Percentiles rank a stretch among this genome's conserved stretches.
phyloP scores from a whole-genome alignment of 2,329 filamentous ascomycete species.

The Berkeleyomyces rouxiae region DNA sequence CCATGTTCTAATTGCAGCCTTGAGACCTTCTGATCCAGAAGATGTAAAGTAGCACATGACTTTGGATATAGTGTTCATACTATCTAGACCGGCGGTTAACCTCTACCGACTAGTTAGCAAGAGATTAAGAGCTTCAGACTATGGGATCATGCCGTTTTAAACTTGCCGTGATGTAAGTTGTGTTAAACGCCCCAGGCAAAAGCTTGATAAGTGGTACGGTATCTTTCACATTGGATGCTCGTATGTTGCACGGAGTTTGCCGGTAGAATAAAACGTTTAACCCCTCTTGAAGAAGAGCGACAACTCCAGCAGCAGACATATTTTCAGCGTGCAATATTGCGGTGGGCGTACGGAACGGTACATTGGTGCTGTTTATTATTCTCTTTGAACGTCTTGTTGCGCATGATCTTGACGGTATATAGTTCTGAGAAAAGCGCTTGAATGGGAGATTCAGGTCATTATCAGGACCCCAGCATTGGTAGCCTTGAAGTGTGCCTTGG shows the following conservation, averaged over 20 bases:
- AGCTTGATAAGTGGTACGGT: constrained; percentile 7
- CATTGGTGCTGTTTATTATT: neutral
- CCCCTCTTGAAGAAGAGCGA: constrained; percentile 1
- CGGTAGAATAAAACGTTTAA: constrained; percentile 5
- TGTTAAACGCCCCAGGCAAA: constrained; percentile 11
- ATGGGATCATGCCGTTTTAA: neutral
- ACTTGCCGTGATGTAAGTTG: constrained; percentile 8
- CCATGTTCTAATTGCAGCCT: constrained; percentile 4
- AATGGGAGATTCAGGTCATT: constrained; percentile 1
- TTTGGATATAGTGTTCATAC: constrained; percentile 12
- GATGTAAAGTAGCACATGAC: constrained; percentile 12
- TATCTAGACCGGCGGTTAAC: constrained; percentile 2
- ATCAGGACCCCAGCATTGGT: neutral
- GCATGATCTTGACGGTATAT: constrained; percentile 2
- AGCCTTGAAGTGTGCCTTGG: neutral
- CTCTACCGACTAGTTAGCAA: constrained; percentile 1
- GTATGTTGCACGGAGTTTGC: neutral
- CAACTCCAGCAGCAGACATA: neutral
- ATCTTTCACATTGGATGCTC: constrained; percentile 15
- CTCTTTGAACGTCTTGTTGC: neutral
- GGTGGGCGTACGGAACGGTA: neutral
- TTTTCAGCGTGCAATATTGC: neutral
- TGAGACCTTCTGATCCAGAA: constrained; percentile 11
- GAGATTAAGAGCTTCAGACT: neutral
- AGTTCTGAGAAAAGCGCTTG: constrained; percentile 9